phyloP scores from a whole-genome alignment of 805 yeast species.

The Tanozyma kutaoensis region DNA sequence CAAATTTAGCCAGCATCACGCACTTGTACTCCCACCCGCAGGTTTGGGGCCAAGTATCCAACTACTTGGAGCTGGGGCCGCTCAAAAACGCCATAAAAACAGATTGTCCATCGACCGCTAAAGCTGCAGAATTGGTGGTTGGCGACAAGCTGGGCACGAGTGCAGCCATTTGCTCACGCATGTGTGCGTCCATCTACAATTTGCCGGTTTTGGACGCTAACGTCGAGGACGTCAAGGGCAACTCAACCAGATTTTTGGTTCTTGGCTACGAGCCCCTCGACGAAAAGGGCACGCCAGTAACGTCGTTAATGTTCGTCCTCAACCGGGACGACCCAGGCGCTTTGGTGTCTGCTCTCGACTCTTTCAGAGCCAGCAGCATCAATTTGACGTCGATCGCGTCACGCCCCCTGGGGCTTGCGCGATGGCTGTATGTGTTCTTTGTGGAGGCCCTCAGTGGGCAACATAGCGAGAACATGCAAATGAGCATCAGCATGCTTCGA shows the following conservation, averaged over 20 bases:
- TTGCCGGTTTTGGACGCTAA: slow-evolving; percentile 10
- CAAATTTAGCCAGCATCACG: slow-evolving; percentile 29
- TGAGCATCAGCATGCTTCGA: slow-evolving; percentile 30
- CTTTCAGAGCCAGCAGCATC: slow-evolving; percentile 40
- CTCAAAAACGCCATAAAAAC: slow-evolving; percentile 6
- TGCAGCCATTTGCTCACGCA: slow-evolving; percentile 20
- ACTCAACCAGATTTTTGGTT: slow-evolving; percentile 78
- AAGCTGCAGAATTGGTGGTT: slow-evolving; percentile 52
- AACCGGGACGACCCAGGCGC: slow-evolving; percentile 61
- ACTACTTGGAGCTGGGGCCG: slow-evolving; percentile 31
- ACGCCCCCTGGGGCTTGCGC: slow-evolving; percentile 52
- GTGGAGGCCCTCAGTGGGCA: slow-evolving; percentile 47
- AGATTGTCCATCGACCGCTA: slow-evolving; percentile 53
- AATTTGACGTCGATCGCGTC: slow-evolving; percentile 65
- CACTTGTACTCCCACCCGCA: slow-evolving; percentile 88
- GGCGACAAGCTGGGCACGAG: slow-evolving; percentile 20
- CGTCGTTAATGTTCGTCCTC: slow-evolving; percentile 54
- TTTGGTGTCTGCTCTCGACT: slow-evolving; percentile 48
- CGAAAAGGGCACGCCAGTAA: slow-evolving; percentile 12
- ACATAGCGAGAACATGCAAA: slow-evolving; percentile 12
- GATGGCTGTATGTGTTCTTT: slow-evolving; percentile 79
- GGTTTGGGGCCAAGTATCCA: slow-evolving; percentile 87
- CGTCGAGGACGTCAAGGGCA: slow-evolving; percentile 61
- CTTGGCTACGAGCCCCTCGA: slow-evolving; percentile 25
- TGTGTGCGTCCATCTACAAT: slow-evolving; percentile 5